A percentile compares a stretch with the other conserved stretches of the same genome.
Evolutionary conservation across 768 basidiomycete genomes (phyloP).

Genomic region (Phaeotremella fagi): DNA sequence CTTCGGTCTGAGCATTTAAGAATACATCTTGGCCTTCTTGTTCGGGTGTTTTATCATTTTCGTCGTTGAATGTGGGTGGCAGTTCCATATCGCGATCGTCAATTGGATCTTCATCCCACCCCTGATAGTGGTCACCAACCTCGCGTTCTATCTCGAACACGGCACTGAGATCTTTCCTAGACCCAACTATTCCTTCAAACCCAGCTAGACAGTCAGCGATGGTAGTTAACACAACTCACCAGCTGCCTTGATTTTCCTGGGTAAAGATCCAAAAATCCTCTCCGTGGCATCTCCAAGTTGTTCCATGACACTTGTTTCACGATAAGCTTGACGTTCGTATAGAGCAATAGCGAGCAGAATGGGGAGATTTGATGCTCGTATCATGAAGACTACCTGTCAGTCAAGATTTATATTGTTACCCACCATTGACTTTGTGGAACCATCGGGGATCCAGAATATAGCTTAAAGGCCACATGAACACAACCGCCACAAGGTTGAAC

Average conservation of each 20-base stretch:
- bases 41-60: neutral
- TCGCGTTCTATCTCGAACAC: slow-evolving; percentile 48
- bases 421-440: slow-evolving; percentile 80
- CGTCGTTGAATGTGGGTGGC: slow-evolving; percentile 24
- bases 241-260: slow-evolving; percentile 58
- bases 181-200: slow-evolving; percentile 42
- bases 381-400: slow-evolving; percentile 11
- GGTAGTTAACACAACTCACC: slow-evolving; percentile 29
- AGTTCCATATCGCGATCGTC: slow-evolving; percentile 24
- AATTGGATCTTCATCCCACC: slow-evolving; percentile 45
- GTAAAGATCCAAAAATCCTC: slow-evolving; percentile 66
- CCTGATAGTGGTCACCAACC: slow-evolving; percentile 43
- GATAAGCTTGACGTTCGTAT: slow-evolving; percentile 80
- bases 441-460: slow-evolving; percentile 85
- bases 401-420: neutral
- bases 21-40: neutral
- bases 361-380: slow-evolving; percentile 68
- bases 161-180: slow-evolving; percentile 33
- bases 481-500: slow-evolving; percentile 79
- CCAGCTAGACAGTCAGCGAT: slow-evolving; percentile 25
- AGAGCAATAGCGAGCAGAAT: slow-evolving; percentile 71
- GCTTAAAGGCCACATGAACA: slow-evolving; percentile 78
- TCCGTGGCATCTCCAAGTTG: slow-evolving; percentile 66
- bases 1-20: slow-evolving; percentile 1
- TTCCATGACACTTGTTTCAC: slow-evolving; percentile 65